Conservation (phyloP, 805 yeast genomes). For the Candida saitoana region DNA sequence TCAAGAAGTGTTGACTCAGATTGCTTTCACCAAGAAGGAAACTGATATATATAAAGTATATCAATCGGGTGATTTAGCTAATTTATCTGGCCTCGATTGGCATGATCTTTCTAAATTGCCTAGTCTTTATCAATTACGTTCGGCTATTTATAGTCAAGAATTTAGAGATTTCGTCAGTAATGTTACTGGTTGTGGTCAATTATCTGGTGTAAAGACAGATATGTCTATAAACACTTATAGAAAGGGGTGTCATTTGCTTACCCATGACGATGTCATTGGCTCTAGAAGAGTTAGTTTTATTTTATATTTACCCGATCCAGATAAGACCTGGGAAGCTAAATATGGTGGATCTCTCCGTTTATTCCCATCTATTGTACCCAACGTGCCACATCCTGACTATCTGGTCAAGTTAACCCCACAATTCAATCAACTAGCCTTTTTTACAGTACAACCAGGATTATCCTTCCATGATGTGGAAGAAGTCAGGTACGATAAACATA, state of each 20-base stretch:
- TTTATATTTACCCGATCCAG: conserved; percentile 89
- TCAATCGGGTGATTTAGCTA: conserved; percentile 90
- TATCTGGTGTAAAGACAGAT: conserved; percentile 89
- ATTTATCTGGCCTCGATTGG: conserved; percentile 78
- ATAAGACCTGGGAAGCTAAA: conserved; percentile 78
- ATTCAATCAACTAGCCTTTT: conserved; percentile 93
- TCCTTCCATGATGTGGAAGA: conserved; percentile 98
- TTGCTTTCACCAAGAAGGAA: conserved; percentile 91
- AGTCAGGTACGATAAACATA: conserved; percentile 83
- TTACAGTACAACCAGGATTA: conserved; percentile 92
- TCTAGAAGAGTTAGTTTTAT: conserved; percentile 91
- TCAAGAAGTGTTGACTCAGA: conserved; percentile 73
- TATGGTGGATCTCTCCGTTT: conserved; percentile 92
- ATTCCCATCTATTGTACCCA: conserved; percentile 81
- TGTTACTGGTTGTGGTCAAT: conserved; percentile 82
- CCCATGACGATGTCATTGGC: conserved; percentile 98
- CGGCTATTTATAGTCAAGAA: conserved; percentile 81
- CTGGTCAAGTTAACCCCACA: conserved; percentile 75
- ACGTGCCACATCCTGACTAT: conserved; percentile 82
- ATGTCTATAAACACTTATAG: conserved; percentile 88
- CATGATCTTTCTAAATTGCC: conserved; percentile 72
- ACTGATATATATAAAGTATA: conserved; percentile 93
- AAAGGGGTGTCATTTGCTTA: conserved; percentile 87
- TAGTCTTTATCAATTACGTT: conserved; percentile 69
- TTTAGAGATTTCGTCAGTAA: conserved; percentile 74